A percentile compares a stretch with the other conserved stretches of the same genome.
Evolutionary conservation across 139 green algal species (phyloP).

Genomic region (Ettlia oleoabundans): DNA sequence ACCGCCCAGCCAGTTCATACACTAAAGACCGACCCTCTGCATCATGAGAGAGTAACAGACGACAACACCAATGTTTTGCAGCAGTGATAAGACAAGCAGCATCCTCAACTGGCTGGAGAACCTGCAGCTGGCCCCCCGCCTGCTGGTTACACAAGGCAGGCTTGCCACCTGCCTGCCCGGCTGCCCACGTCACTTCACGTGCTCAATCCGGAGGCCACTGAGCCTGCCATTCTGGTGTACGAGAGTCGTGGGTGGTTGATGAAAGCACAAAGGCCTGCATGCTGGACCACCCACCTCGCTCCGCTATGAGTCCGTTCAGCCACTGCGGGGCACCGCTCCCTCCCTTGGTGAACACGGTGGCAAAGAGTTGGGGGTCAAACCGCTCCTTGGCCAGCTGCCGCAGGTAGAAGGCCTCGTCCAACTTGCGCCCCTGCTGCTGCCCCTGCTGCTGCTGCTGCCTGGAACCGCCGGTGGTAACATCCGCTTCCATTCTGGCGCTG

Average conservation of each 20-base stretch:
- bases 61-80: too few species aligned
- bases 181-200: too few species aligned
- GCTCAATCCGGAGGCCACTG: too few species aligned
- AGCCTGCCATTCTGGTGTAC: too few species aligned
- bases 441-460: not conserved
- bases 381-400: conserved; percentile 62
- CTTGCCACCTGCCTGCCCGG: too few species aligned
- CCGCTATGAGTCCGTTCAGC: conserved; percentile 66
- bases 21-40: conserved; percentile 68
- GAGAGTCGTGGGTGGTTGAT: too few species aligned
- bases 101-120: too few species aligned
- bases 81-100: too few species aligned
- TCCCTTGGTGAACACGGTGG: conserved; percentile 63
- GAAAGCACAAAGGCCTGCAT: not conserved
- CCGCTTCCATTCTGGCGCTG: not conserved
- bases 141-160: too few species aligned
- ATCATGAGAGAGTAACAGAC: too few species aligned
- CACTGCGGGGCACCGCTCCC: conserved; percentile 54
- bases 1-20: conserved; percentile 73
- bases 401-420: conserved; percentile 56
- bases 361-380: conserved; percentile 74
- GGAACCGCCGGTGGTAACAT: not conserved
- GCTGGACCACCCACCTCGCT: conserved; percentile 32
- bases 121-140: too few species aligned
- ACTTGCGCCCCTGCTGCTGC: too few species aligned